phyloP scores from a whole-genome alignment of 805 yeast species.

The Wickerhamiella alocasiicola region DNA sequence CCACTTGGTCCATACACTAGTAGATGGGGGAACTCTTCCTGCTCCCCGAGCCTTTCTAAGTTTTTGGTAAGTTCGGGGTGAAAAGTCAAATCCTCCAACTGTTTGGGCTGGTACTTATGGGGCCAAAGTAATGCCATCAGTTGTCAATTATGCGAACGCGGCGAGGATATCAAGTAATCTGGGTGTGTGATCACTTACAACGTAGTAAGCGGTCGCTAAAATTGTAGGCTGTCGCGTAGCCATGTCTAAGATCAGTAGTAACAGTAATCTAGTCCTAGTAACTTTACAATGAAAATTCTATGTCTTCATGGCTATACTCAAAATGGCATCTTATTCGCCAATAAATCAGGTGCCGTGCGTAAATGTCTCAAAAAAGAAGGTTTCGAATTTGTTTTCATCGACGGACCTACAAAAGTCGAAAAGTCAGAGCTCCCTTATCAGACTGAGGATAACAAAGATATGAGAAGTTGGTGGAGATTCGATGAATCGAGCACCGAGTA shows the following conservation, averaged over 20 bases:
- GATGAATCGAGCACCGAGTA: conserved; percentile 24
- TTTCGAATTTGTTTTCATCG: conserved; percentile 60
- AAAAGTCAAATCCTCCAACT: conserved; percentile 49
- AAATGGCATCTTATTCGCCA: conserved; percentile 70
- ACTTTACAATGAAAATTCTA: conserved; percentile 37
- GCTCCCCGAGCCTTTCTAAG: conserved; percentile 46
- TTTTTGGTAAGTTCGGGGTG: conserved; percentile 54
- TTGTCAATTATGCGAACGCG: too few species aligned
- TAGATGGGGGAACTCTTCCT: conserved; percentile 88
- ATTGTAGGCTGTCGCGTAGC: too few species aligned
- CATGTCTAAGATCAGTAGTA: too few species aligned
- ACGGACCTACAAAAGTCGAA: conserved; percentile 60
- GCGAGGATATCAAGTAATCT: too few species aligned
- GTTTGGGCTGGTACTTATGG: conserved; percentile 77
- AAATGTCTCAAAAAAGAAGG: conserved; percentile 57
- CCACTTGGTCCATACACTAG: conserved; percentile 93
- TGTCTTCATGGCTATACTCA: conserved; percentile 83
- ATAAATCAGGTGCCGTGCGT: conserved; percentile 80
- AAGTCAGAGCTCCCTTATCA: conserved; percentile 67
- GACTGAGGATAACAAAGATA: conserved; percentile 26
- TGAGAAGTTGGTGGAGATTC: conserved; percentile 70
- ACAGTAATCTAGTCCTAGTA: too few species aligned
- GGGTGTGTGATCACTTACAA: too few species aligned
- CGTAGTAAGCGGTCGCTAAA: too few species aligned
- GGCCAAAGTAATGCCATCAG: conserved; percentile 72